These are phyloP conservation scores for Fusarium pseudoanthophilum DNA, from an alignment of 2,329 filamentous ascomycete genomes.

Conservation along the genomic window DNA sequence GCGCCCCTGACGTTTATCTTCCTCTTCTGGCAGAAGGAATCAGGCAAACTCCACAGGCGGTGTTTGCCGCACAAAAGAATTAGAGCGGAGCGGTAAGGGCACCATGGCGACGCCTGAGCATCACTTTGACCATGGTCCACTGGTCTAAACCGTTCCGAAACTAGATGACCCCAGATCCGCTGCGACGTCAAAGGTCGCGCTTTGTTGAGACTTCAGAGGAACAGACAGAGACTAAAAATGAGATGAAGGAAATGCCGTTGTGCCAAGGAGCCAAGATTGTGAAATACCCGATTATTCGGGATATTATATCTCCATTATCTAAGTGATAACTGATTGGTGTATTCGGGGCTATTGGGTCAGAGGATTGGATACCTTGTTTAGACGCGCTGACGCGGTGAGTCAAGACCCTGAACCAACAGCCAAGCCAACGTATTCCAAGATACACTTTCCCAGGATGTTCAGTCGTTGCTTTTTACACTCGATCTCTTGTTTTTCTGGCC, in stretches of 20 bases:
- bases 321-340: not conserved
- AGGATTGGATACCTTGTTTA: not conserved
- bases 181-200: not conserved
- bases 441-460: not conserved
- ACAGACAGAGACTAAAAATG: not conserved
- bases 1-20: not conserved
- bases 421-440: not conserved
- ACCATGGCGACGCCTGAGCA: not conserved
- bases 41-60: not conserved
- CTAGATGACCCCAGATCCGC: conserved; percentile 5
- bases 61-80: not conserved
- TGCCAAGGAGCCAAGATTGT: not conserved
- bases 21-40: not conserved
- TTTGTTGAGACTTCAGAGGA: not conserved
- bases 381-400: not conserved
- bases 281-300: not conserved
- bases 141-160: not conserved
- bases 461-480: not conserved
- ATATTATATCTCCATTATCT: not conserved
- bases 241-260: not conserved
- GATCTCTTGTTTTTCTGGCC: not conserved
- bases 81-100: not conserved
- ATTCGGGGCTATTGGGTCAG: not conserved
- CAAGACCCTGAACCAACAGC: conserved; percentile 1
- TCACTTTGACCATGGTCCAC: not conserved